Base-by-base conservation (phyloP, 1,284 basidiomycete genomes). In the Boletus calvinii region DNA sequence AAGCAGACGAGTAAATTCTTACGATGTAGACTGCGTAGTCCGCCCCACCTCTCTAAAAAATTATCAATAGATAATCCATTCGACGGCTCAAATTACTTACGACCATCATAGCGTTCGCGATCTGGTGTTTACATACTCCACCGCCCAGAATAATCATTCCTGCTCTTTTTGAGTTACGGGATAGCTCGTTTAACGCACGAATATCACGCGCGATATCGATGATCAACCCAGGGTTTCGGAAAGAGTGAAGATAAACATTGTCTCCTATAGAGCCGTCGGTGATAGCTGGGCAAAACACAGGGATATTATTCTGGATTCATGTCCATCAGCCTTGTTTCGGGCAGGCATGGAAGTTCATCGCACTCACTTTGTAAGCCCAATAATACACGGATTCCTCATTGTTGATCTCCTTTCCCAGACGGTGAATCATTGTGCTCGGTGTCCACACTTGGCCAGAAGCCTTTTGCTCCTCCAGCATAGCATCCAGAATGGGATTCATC, bases 401-500 rank as follows among this genome's bases (percentile, higher is more conserved):
- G 31, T 44, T 34, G 20, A 44, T 44, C 24, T 44, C 43, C 20
- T 34, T 44, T 24, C 43, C 43, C 30, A 44, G 9, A 12, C 31
- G 42, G 29, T 42, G 41, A 9, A 42, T 42, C 29, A 42, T 42
- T 6, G 83, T 81, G 67, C 94, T 96, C 11, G 96, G 96, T 2
- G 90, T 86, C 97, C 97, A 99, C 26, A 89, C 78, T 58, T 79
- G 69, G n/a, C 86, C 87, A 26, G 71, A 77, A 53, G 75, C 71
- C 58, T 83, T 80, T 73, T 98, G 96, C 68, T 99, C 96, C 20
- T 76, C 81, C 24, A 97, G 80, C 93, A 99, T 94, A 38, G 77
- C 70, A 67, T 98, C 90, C 37, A 99, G 80, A 53, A 98, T 93
- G 2, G 96, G 96, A 43, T 86, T 89, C 11, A 98, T 82, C 97